phyloP scores from a whole-genome alignment of 2,329 filamentous ascomycete species.

The Teratosphaeria epicoccoides region DNA sequence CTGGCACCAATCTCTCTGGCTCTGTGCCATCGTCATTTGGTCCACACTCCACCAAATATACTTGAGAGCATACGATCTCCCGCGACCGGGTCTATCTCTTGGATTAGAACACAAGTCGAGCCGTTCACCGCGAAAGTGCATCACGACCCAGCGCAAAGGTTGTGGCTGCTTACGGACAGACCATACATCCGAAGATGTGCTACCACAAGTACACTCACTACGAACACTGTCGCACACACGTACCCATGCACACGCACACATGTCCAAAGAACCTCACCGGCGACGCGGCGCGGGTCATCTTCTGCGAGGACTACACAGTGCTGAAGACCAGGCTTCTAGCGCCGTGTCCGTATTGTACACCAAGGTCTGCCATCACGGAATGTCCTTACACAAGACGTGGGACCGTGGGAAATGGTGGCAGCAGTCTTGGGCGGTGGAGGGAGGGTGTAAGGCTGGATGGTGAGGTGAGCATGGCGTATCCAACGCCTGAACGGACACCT shows the following conservation, averaged over 20 bases:
- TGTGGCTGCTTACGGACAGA: neutral
- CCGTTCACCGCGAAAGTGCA: neutral
- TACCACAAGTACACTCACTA: constrained; percentile 27
- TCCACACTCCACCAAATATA: too few relatives aligned
- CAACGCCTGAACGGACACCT: neutral
- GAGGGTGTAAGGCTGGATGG: neutral
- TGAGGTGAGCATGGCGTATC: neutral
- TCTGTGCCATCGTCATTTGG: too few relatives aligned
- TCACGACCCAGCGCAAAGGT: neutral
- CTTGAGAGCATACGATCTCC: too few relatives aligned
- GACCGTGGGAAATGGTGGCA: neutral
- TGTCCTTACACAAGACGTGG: neutral
- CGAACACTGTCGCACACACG: constrained; percentile 15
- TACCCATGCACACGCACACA: constrained; percentile 23
- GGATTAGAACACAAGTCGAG: too few relatives aligned
- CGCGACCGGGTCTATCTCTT: too few relatives aligned
- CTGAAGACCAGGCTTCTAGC: constrained; percentile 8
- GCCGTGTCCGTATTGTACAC: constrained; percentile 15
- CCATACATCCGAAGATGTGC: constrained; percentile 14
- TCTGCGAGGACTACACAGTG: constrained; percentile 23
- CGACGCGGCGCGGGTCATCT: constrained; percentile 21
- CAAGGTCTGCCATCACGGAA: neutral
- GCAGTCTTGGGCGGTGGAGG: neutral
- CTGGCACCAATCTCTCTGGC: too few relatives aligned
- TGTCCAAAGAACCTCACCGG: constrained; percentile 21